These are phyloP conservation scores for Cyclaneusma minus DNA, from an alignment of 2,329 filamentous ascomycete genomes.

Conservation along the genomic window DNA sequence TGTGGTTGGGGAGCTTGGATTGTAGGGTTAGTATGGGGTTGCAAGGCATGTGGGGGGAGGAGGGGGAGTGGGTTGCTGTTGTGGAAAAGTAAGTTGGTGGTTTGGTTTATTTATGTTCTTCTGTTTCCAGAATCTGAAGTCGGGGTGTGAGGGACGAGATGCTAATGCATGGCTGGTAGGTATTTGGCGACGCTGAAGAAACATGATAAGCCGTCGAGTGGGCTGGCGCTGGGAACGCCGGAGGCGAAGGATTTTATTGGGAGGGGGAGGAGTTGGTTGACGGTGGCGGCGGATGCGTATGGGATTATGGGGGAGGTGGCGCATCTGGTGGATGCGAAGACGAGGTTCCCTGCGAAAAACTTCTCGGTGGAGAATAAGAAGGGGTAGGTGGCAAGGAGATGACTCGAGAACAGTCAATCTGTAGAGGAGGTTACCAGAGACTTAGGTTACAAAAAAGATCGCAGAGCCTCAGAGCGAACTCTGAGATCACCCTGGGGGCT, in stretches of 20 bases:
- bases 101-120: no score
- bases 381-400: no score
- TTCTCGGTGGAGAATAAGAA: no score
- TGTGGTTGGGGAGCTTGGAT: constrained; percentile 31
- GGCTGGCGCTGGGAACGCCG: constrained; percentile 10
- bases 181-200: constrained; percentile 27
- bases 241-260: constrained; percentile 8
- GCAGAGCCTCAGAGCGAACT: no score
- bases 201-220: constrained; percentile 26
- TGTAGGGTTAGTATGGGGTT: constrained; percentile 28
- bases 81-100: constrained; percentile 21
- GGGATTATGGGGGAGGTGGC: constrained; percentile 3
- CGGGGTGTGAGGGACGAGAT: no score
- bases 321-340: constrained; percentile 3
- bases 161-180: no score
- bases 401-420: no score
- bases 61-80: constrained; percentile 26
- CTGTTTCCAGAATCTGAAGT: no score
- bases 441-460: no score
- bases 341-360: constrained; percentile 2
- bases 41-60: constrained; percentile 18
- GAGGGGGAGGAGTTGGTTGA: constrained; percentile 11
- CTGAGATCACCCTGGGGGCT: no score
- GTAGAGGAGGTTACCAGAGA: no score
- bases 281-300: constrained; percentile 6